phyloP scores from a whole-genome alignment of 257 asterid genomes.

The Lithospermum erythrorhizon region DNA sequence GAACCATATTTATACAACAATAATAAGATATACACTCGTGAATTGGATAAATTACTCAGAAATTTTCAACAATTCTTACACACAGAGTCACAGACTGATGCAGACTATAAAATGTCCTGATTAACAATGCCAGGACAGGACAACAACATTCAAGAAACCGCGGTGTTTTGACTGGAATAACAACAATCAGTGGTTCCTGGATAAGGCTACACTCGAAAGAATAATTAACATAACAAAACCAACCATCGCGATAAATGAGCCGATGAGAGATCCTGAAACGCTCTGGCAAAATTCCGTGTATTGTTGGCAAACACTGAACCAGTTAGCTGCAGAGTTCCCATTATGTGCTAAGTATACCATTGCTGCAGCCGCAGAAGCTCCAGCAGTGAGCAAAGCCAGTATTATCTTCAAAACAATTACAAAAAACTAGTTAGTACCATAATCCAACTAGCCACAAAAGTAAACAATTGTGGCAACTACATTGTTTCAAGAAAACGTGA shows the following conservation, averaged over 20 bases:
- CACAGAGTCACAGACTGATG: background rate
- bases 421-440: background rate
- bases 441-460: background rate
- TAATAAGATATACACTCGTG: no score
- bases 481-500: background rate
- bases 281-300: constrained; percentile 51
- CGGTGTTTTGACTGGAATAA: background rate
- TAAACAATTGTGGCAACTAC: background rate
- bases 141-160: background rate
- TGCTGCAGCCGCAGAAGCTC: constrained; percentile 74
- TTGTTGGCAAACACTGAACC: constrained; percentile 63
- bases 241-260: constrained; percentile 45
- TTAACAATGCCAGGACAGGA: background rate
- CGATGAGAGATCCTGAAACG: constrained; percentile 54
- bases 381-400: constrained; percentile 43
- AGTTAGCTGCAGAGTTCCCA: constrained; percentile 68
- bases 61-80: no score
- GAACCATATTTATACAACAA: no score
- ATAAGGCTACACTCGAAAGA: constrained; percentile 40
- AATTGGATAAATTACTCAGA: no score
- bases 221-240: constrained; percentile 35
- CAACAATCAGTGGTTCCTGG: constrained; percentile 12
- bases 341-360: constrained; percentile 69
- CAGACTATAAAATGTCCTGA: background rate
- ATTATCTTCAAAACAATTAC: constrained; percentile 28